Percentiles rank a stretch among this genome's conserved stretches.
phyloP scores from a whole-genome alignment of 768 basidiomycete genomes.

The Kwoniella botswanensis region DNA sequence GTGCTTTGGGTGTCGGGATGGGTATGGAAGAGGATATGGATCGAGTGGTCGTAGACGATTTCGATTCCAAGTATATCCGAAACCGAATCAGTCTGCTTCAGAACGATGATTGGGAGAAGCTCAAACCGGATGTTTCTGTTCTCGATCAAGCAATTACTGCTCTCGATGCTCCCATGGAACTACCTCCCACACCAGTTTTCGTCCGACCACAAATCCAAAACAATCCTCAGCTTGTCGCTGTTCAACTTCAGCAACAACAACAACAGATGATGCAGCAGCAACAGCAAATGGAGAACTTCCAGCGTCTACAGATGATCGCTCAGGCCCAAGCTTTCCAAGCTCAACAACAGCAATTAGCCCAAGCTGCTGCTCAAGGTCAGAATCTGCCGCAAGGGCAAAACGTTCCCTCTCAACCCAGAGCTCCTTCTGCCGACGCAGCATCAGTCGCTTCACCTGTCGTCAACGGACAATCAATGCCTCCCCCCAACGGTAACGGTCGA shows the following conservation, averaged over 20 bases:
- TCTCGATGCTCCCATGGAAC: conserved; percentile 39
- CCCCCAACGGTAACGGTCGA: conserved; percentile 30
- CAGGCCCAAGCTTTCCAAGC: conserved; percentile 32
- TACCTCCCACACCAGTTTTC: conserved; percentile 47
- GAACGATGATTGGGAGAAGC: conserved; percentile 44
- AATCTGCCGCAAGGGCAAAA: conserved; percentile 8
- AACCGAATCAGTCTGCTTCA: conserved; percentile 44
- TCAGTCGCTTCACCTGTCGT: conserved; percentile 12
- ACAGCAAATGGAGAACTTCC: conserved; percentile 44
- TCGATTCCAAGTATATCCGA: conserved; percentile 54
- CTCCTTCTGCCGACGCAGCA: conserved; percentile 20
- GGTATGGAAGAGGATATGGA: conserved; percentile 54
- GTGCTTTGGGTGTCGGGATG: conserved; percentile 55
- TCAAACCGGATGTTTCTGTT: conserved; percentile 41
- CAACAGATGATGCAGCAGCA: conserved; percentile 24
- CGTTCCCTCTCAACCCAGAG: conserved; percentile 13
- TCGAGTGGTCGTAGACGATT: conserved; percentile 59
- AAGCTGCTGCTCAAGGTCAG: conserved; percentile 28
- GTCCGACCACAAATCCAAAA: conserved; percentile 37
- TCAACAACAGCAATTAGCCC: conserved; percentile 35
- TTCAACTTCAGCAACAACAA: conserved; percentile 44
- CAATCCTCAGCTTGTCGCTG: conserved; percentile 28
- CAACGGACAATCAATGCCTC: conserved; percentile 24
- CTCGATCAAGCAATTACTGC: conserved; percentile 34
- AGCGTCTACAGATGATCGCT: conserved; percentile 39